These are phyloP conservation scores for Tuber borchii DNA, from an alignment of 495 filamentous ascomycete genomes.

Conservation along the genomic window DNA sequence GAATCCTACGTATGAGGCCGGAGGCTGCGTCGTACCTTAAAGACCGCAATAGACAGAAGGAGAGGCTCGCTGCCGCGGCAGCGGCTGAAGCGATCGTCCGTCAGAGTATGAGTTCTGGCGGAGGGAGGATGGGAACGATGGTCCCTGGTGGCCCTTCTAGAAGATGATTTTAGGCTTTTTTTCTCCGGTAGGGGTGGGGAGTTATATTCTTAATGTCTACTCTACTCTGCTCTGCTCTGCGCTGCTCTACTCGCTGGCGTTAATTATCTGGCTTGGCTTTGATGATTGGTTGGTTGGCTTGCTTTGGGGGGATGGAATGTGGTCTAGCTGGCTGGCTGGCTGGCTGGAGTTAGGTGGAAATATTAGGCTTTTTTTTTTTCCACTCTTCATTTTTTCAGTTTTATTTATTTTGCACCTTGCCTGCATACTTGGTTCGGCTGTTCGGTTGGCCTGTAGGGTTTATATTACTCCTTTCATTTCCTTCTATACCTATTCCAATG, in stretches of 20 bases:
- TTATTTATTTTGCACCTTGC: not conserved
- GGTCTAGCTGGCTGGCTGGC: not conserved
- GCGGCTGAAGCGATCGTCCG: slow-evolving; percentile 91
- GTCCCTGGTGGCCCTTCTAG: slow-evolving; percentile 11
- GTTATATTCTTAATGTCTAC: not conserved
- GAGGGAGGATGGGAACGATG: slow-evolving; percentile 48
- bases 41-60: slow-evolving; percentile 87
- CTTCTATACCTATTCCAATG: not conserved
- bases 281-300: not conserved
- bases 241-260: not conserved
- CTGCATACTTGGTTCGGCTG: not conserved
- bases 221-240: not conserved
- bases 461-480: not conserved
- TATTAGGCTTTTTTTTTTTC: not conserved
- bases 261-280: not conserved
- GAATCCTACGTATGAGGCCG: slow-evolving; percentile 91
- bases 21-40: slow-evolving; percentile 87
- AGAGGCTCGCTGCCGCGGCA: slow-evolving; percentile 78
- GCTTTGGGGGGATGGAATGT: not conserved
- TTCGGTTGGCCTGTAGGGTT: not conserved
- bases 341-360: not conserved
- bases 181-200: not conserved
- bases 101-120: slow-evolving; percentile 74
- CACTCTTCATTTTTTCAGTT: not conserved
- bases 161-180: not conserved